Base-by-base conservation (phyloP, 2,329 filamentous ascomycete genomes). In the Colletotrichum phormii region DNA sequence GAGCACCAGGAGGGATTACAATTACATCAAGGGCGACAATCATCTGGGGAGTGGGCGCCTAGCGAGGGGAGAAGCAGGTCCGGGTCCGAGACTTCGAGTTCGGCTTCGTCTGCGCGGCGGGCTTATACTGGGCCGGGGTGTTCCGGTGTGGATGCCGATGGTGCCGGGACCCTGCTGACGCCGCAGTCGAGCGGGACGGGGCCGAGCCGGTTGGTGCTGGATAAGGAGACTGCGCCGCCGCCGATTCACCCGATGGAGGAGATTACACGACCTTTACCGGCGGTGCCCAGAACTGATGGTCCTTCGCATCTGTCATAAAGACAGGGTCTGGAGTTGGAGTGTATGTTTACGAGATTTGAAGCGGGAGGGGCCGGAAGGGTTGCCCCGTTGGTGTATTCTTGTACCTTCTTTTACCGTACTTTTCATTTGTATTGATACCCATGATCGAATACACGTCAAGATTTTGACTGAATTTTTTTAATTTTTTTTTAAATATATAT, bases 111-210 rank as follows among this genome's bases (percentile, higher is more conserved):
- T 5, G 61, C 51, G 46, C 12, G 35, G 33, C 57, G 24, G 4
- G 35, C 5, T 29, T 59, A 65, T 26, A 8, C 51, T 7, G 66
- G 73, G 37, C 66, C 64, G 11, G 37, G 13, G 5, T 63, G 71
- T 46, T 64, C 66, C 24, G 71, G 66, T 15, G 51, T 60, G 24
- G 72, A 75, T 64, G 57, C 72, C 42, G 64, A 72, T 6, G 24
- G 15, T 18, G 2, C 42, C 18, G 64, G 68, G 2, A n/a, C 64
- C 33, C 55, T 66, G 49, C 53, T 61, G 59, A 22, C 55, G 15
- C 70, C 73, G 46, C 59, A 22, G 15, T 73, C 74, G 46, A 70
- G 51, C 18, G 33, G 67, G 37, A 49, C 33, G 42, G 71, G 71
- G 57, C 53, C 73, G 13, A 22, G 29, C 18, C 61, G 71, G 42